Conservation (phyloP, 306 rosid genomes). For the Inga laurina region DNA sequence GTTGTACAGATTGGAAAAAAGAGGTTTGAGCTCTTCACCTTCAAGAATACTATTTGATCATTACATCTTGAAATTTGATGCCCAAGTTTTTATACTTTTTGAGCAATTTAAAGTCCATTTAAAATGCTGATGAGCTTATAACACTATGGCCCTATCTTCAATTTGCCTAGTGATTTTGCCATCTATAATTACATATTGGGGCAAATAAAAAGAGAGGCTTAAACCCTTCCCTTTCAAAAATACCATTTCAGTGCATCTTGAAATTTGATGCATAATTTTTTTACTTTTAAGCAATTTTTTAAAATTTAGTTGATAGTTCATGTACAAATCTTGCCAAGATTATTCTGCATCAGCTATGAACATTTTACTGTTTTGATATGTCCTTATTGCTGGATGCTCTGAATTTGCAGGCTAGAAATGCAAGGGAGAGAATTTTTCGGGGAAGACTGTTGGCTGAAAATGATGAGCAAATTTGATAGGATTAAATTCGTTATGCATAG, state of each 20-base stretch:
- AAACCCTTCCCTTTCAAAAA: background rate
- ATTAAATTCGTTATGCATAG: too few relatives aligned
- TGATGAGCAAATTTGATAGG: background rate
- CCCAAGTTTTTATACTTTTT: background rate
- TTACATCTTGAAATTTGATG: background rate
- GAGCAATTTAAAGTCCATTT: background rate
- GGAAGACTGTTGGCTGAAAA: constrained; percentile 38
- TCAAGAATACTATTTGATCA: background rate
- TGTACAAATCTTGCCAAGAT: background rate
- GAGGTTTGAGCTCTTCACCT: background rate
- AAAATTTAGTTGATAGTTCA: background rate
- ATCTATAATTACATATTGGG: background rate
- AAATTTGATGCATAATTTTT: background rate
- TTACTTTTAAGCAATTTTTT: background rate
- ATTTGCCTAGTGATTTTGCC: background rate
- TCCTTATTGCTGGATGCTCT: background rate
- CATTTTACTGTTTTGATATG: background rate
- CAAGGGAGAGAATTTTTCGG: constrained; percentile 23
- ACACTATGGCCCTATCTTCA: background rate
- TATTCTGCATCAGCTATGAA: background rate
- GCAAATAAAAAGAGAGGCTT: background rate
- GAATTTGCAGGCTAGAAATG: background rate
- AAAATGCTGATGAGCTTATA: background rate
- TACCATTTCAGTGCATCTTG: background rate
- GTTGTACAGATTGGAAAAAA: background rate